phyloP scores from a whole-genome alignment of 75 land plant species.

The Ceratopteris richardii region DNA sequence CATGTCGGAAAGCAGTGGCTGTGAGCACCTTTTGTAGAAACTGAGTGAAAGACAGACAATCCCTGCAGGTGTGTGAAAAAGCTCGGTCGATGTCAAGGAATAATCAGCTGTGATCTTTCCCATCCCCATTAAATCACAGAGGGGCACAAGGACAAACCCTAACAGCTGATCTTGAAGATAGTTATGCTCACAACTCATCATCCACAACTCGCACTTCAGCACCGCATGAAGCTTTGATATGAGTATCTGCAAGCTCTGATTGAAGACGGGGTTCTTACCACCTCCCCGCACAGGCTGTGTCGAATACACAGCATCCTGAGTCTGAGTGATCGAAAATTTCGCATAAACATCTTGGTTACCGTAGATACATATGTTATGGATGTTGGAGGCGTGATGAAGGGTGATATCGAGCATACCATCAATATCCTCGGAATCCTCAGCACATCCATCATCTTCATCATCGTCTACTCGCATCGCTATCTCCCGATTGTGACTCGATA shows the following conservation, averaged over 20 bases:
- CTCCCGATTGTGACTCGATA: too few species aligned
- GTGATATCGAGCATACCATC: conserved; percentile 47
- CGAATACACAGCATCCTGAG: conserved; percentile 40
- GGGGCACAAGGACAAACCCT: conserved; percentile 52
- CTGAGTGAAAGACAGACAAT: conserved; percentile 40
- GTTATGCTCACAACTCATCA: conserved; percentile 51
- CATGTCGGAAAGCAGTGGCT: background rate
- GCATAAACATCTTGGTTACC: conserved; percentile 77
- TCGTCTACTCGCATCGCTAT: too few species aligned
- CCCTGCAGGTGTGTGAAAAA: conserved; percentile 79
- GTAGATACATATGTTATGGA: conserved; percentile 78
- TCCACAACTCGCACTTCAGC: conserved; percentile 71
- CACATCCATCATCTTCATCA: too few species aligned
- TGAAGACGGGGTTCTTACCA: conserved; percentile 65
- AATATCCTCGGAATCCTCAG: too few species aligned
- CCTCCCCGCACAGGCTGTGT: conserved; percentile 45
- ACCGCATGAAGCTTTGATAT: conserved; percentile 38
- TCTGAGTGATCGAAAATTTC: conserved; percentile 56
- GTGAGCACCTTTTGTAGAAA: conserved; percentile 2
- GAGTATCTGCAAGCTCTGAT: conserved; percentile 37
- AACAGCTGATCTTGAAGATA: conserved; percentile 64
- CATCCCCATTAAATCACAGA: conserved; percentile 33
- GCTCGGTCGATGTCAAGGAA: conserved; percentile 66
- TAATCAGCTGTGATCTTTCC: conserved; percentile 48
- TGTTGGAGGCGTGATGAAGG: conserved; percentile 66